Evolutionary conservation across 345 rosid species (phyloP).

Genomic region (Luvunga scandens): DNA sequence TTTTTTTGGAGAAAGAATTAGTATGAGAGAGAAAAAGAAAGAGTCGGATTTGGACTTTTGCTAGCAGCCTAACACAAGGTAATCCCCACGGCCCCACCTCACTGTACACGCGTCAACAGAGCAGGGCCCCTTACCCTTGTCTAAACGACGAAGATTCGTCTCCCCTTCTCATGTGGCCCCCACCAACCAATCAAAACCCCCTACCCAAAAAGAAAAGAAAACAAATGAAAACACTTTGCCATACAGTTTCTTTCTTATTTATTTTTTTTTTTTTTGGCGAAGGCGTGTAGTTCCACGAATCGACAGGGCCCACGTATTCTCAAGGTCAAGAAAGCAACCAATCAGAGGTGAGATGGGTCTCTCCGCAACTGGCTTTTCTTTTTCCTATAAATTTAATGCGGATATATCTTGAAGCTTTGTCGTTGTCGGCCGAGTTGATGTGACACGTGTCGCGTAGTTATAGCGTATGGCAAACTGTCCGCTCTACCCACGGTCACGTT

Average conservation of each 20-base stretch:
- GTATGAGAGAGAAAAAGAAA: background rate
- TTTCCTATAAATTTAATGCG: constrained; percentile 25
- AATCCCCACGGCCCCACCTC: constrained; percentile 17
- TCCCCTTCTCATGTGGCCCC: constrained; percentile 27
- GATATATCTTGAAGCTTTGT: constrained; percentile 38
- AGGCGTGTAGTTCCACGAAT: constrained; percentile 32
- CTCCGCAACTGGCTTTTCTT: constrained; percentile 27
- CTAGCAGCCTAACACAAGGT: background rate
- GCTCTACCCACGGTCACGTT: background rate
- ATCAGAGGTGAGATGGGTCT: constrained; percentile 38
- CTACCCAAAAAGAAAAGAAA: background rate
- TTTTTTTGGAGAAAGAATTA: background rate
- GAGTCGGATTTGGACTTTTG: constrained; percentile 28
- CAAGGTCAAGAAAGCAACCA: constrained; percentile 50
- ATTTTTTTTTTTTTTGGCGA: background rate
- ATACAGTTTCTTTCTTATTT: background rate
- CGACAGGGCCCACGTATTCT: constrained; percentile 41
- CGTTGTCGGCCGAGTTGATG: constrained; percentile 29
- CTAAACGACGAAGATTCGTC: constrained; percentile 37
- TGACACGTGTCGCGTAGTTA: constrained; percentile 28
- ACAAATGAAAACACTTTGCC: background rate
- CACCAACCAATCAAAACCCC: constrained; percentile 32
- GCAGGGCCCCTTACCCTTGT: background rate
- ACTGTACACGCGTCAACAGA: constrained; percentile 44
- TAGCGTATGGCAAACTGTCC: constrained; percentile 21